Conservation (phyloP, 805 yeast species). For the Metschnikowia picachoensis region DNA sequence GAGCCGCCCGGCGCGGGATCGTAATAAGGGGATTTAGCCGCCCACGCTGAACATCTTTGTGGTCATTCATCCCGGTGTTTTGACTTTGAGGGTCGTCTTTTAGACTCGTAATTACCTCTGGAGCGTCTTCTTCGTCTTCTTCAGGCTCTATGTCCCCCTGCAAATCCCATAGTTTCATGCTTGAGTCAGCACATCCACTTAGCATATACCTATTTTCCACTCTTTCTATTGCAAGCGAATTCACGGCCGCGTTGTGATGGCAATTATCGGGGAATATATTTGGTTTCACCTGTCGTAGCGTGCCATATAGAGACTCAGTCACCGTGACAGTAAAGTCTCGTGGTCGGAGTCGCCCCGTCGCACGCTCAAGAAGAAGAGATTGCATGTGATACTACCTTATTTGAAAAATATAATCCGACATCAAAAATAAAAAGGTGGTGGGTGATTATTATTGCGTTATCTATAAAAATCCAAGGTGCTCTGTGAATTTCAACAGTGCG, state of each 20-base stretch:
- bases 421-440: too few relatives aligned
- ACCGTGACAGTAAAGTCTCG: slow-evolving; percentile 33
- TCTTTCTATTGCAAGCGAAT: slow-evolving; percentile 55
- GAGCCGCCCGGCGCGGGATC: slow-evolving; percentile 42
- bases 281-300: slow-evolving; percentile 22
- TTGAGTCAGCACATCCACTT: slow-evolving; percentile 72
- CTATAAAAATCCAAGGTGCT: too few relatives aligned
- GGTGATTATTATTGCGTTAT: too few relatives aligned
- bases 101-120: neutral
- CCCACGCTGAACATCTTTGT: neutral
- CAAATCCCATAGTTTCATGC: slow-evolving; percentile 65
- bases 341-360: slow-evolving; percentile 25
- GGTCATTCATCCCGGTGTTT: slow-evolving; percentile 17
- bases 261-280: slow-evolving; percentile 39
- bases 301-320: slow-evolving; percentile 35
- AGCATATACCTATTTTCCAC: slow-evolving; percentile 45
- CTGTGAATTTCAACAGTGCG: neutral
- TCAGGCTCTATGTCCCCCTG: slow-evolving; percentile 11
- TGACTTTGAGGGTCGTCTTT: neutral
- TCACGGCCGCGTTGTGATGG: slow-evolving; percentile 52
- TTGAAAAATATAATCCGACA: too few relatives aligned
- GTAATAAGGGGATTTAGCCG: slow-evolving; percentile 25
- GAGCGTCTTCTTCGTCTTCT: slow-evolving; percentile 4
- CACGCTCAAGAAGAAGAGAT: slow-evolving; percentile 34
- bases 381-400: slow-evolving; percentile 26